Percentiles rank a stretch among this genome's conserved stretches.
phyloP scores from a whole-genome alignment of 2,329 filamentous ascomycete genomes.

The Pestalotiopsis sp. region DNA sequence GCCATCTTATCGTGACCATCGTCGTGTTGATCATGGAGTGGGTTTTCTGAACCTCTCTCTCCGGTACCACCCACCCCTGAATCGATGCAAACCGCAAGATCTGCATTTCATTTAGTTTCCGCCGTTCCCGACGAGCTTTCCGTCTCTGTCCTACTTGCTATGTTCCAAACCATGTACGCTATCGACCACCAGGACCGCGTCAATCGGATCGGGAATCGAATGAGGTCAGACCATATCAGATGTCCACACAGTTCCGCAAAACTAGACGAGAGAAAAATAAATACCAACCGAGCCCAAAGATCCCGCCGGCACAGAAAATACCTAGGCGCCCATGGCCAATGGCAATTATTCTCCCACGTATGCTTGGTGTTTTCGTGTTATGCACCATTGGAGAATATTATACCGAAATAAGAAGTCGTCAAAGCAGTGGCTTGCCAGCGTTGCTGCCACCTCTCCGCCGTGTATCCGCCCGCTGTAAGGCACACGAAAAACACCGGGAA shows the following conservation, averaged over 20 bases:
- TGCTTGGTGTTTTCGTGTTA: background rate
- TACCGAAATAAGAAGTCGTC: conserved; percentile 1
- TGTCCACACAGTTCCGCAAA: background rate
- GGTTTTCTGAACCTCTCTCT: background rate
- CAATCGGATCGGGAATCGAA: conserved; percentile 3
- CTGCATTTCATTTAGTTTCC: background rate
- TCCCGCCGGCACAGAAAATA: background rate
- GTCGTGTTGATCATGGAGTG: background rate
- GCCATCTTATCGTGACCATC: background rate
- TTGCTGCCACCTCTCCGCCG: background rate
- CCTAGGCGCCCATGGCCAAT: background rate
- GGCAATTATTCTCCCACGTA: background rate
- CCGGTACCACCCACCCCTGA: background rate
- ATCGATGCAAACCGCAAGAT: background rate
- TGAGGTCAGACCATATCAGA: conserved; percentile 14
- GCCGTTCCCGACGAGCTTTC: background rate
- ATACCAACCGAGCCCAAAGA: background rate
- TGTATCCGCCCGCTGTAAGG: background rate
- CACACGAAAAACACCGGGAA: background rate
- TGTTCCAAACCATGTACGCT: background rate
- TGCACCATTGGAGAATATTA: background rate
- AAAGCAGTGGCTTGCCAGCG: background rate
- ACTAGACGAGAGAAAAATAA: background rate
- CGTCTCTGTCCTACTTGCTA: background rate
- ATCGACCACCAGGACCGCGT: background rate